Percentiles rank a stretch among this genome's conserved stretches.
Evolutionary conservation across 2,329 filamentous ascomycete genomes (phyloP).

Genomic region (Nemania sp.): DNA sequence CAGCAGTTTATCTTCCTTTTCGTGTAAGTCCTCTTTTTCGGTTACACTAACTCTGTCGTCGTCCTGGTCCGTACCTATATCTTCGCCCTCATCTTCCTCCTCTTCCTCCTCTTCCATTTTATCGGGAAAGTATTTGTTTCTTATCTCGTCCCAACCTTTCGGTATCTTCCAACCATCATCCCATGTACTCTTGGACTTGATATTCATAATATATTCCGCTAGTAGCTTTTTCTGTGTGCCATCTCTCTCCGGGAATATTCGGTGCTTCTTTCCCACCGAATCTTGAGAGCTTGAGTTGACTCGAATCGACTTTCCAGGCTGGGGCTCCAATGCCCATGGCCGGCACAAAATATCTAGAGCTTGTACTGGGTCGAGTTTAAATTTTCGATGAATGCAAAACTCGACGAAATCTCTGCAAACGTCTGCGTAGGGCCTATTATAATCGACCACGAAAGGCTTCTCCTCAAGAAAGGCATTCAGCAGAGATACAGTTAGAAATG

Average conservation of each 20-base stretch:
- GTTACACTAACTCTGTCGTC: background rate
- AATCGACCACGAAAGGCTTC: conserved; percentile 10
- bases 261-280: background rate
- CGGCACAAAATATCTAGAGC: conserved; percentile 10
- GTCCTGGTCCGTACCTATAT: background rate
- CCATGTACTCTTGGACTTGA: no score
- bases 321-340: conserved; percentile 6
- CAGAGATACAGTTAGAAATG: background rate
- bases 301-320: conserved; percentile 1
- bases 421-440: conserved; percentile 5
- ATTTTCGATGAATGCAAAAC: conserved; percentile 10
- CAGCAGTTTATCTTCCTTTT: background rate
- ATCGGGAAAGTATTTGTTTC: background rate
- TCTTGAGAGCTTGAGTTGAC: no score
- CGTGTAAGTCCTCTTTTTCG: background rate
- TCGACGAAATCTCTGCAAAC: conserved; percentile 13
- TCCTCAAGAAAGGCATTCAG: conserved; percentile 3
- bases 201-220: no score
- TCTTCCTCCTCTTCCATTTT: no score
- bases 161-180: background rate
- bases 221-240: no score
- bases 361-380: conserved; percentile 4
- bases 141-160: background rate
- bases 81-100: background rate
- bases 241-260: background rate